phyloP scores from a whole-genome alignment of 306 rosid genomes.

The Quercus wislizeni region DNA sequence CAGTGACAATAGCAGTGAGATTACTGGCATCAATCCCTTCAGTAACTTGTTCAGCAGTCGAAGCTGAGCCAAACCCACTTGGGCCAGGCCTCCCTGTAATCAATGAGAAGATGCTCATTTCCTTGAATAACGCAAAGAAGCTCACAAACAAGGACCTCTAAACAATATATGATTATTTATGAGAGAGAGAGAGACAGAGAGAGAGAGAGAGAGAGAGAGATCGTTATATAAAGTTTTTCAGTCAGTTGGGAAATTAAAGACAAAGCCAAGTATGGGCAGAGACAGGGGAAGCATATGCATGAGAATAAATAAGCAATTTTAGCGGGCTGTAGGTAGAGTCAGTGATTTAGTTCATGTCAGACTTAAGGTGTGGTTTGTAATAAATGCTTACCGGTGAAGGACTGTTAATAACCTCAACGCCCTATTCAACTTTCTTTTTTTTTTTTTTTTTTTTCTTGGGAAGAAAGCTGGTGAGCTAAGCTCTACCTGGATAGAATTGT shows the following conservation, averaged over 20 bases:
- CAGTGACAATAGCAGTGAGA: constrained; percentile 79
- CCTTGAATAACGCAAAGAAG: background rate
- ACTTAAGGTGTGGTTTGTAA: background rate
- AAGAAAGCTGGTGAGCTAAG: too few species aligned
- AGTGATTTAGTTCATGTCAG: constrained; percentile 6
- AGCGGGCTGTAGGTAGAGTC: constrained; percentile 18
- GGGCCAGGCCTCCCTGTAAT: constrained; percentile 66
- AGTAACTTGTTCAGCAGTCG: constrained; percentile 82
- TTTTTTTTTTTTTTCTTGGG: too few species aligned
- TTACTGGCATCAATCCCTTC: constrained; percentile 66
- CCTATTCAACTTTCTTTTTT: constrained; percentile 2
- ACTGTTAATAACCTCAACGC: constrained; percentile 39
- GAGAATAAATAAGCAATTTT: constrained; percentile 7
- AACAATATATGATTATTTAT: background rate
- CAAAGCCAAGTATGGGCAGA: background rate
- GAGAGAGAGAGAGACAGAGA: background rate
- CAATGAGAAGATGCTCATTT: constrained; percentile 50
- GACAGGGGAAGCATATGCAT: constrained; percentile 25
- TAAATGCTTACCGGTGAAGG: constrained; percentile 45
- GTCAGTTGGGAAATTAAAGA: background rate
- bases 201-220: background rate
- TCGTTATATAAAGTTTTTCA: too few species aligned
- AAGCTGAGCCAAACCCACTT: constrained; percentile 87
- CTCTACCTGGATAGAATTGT: too few species aligned
- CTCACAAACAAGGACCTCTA: too few species aligned